These are phyloP conservation scores for Penicillium sp. DNA, from an alignment of 2,329 filamentous ascomycete species.

Conservation along the genomic window DNA sequence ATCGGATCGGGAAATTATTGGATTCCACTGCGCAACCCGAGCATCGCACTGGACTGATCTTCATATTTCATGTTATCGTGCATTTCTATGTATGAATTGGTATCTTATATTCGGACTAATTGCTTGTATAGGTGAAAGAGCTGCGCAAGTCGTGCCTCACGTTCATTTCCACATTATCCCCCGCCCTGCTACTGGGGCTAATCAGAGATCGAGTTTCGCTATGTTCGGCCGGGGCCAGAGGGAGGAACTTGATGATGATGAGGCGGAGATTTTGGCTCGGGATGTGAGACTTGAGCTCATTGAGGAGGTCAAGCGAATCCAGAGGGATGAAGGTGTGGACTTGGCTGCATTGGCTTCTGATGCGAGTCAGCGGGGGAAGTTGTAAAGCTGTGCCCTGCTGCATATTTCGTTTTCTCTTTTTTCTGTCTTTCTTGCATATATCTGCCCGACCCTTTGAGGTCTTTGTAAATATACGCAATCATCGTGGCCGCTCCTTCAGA, in stretches of 20 bases:
- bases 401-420: not conserved
- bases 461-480: not conserved
- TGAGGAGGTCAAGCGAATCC: slow-evolving; percentile 38
- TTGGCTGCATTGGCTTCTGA: slow-evolving; percentile 23
- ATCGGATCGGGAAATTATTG: too few relatives aligned
- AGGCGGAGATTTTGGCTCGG: slow-evolving; percentile 40
- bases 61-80: not conserved
- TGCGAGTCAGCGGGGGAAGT: slow-evolving; percentile 19
- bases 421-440: not conserved
- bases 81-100: not conserved
- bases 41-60: not conserved
- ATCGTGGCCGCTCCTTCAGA: not conserved
- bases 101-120: not conserved
- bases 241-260: slow-evolving; percentile 50
- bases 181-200: slow-evolving; percentile 55
- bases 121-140: slow-evolving; percentile 62
- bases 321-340: slow-evolving; percentile 39
- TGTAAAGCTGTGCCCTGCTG: slow-evolving; percentile 15
- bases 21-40: not conserved
- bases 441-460: not conserved
- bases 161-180: slow-evolving; percentile 96
- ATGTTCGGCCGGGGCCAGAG: slow-evolving; percentile 51
- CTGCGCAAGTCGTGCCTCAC: slow-evolving; percentile 89
- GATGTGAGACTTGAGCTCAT: slow-evolving; percentile 41
- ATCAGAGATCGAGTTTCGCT: slow-evolving; percentile 37